Evolutionary conservation across 1,139 yeast genomes (phyloP), one percentile per base, ranked within the genome.

Genomic region (Suhomyces anneliseae): DNA sequence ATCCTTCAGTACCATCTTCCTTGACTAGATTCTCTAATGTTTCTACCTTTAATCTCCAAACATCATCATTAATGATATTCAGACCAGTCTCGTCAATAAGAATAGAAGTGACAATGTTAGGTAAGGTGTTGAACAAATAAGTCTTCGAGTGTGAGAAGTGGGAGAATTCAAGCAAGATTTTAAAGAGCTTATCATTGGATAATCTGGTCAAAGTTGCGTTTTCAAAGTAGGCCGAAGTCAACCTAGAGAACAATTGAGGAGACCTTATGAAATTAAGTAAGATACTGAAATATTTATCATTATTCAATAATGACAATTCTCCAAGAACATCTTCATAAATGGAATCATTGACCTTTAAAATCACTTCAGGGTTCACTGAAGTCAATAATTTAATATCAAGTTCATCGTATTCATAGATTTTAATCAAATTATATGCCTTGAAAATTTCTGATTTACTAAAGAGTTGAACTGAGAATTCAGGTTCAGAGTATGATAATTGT

Each of bases 251-350:
- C 6, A 63, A 44, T 0, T 42, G 34, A 11, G 55, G 43, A 8
- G 57, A 57, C 7, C 54, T 58, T 6, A 69, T 53, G 26, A 69
- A 47, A 45, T 70, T 70, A 38, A 70, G 53, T 4, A 72, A 53
- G 15, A 71, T 63, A 1, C 65, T 55, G 39, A 70, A 65, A 48
- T 61, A 69, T 47, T 53, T 56, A 31, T 59, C 49, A 46, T 55
- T 58, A 38, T 57, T 58, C 33, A 66, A 50, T 4, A 69, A 57
- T 27, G 42, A 61, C 15, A 34, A 60, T 43, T 46, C 59, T 58
- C 10, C 49, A 53, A 46, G 57, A 45, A 36, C 63, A 51, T 37
- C 58, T 6, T 42, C 47, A 43, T 49, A 49, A 10, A 50, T 45
- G 8, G 46, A 31, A 3, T 43, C 43, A 32, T 48, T 46, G 4